Evolutionary conservation across 495 filamentous ascomycete genomes (phyloP), one percentile per base, ranked within the genome.

Genomic region (Lasiosphaeria miniovina): DNA sequence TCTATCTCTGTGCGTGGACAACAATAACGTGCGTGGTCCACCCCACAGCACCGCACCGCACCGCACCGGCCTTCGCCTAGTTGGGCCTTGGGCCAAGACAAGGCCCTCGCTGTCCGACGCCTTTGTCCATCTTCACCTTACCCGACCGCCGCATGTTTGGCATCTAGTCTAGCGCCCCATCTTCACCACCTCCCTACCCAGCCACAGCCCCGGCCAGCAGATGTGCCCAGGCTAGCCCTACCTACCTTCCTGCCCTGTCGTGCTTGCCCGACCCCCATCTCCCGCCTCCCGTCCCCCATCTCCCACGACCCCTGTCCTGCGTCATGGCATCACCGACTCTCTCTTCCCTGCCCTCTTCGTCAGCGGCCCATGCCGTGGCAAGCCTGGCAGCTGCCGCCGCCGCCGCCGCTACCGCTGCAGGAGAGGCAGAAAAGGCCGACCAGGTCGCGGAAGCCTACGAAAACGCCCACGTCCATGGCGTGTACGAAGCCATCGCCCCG

Each of bases 401-500:
- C 59, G 55, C 50, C 24, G 41, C 61, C 24, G 58, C 45, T 49
- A 38, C 52, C 36, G 58, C 58, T 45, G 41, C 63, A 46, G 43
- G 12, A 46, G 6, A 46, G 43, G 43, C 43, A 46, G 8, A 41
- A 41, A 55, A 50, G 45, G 53, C 61, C n/a, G 66, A 54, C 31
- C 55, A 48, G 12, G 41, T 60, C 14, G 61, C 77, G 35, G 75
- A 76, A 55, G 68, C 70, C 59, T 96, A 96, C 71, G 94, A 98
- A 74, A 81, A 86, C 50, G 72, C 87, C 61, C 88, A 96, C 74
- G 94, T 98, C 56, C 94, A 98, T 74, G 77, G 84, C 61, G 90
- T 98, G 58, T 98, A 98, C 76, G 90, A 96, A 70, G 83, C 93
- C 62, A 98, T 98, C 67, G 94, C 94, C 12, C 79, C 85, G 12